These are phyloP conservation scores for Nannochloropsis granulata DNA, from an alignment of 108 stramenopile species.

Conservation along the genomic window DNA sequence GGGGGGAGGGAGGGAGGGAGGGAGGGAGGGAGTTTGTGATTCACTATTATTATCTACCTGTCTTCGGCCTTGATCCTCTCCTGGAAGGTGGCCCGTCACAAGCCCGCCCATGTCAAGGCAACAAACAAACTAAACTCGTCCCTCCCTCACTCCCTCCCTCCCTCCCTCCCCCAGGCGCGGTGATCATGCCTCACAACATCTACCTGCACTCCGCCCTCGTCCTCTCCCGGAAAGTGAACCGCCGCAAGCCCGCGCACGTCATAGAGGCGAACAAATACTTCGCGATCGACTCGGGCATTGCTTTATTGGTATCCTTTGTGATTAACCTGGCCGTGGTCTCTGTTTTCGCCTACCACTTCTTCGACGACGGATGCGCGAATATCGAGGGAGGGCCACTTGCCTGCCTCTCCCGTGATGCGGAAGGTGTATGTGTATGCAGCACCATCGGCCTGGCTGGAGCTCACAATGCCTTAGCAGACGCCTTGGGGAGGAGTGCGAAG, in stretches of 20 bases:
- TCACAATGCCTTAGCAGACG: conserved; percentile 12
- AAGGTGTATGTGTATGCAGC: conserved; percentile 28
- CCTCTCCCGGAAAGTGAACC: conserved; percentile 42
- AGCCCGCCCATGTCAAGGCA: too few species aligned
- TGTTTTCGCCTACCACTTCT: conserved; percentile 61
- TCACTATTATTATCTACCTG: background rate
- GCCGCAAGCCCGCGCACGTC: conserved; percentile 27
- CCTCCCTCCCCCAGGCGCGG: conserved; percentile 28
- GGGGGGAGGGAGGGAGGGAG: background rate
- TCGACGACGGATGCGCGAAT: conserved; percentile 21
- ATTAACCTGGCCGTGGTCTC: conserved; percentile 62
- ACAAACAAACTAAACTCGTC: background rate
- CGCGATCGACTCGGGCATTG: conserved; percentile 55
- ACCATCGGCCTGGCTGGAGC: conserved; percentile 36
- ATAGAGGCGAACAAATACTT: conserved; percentile 53
- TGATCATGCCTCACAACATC: conserved; percentile 73
- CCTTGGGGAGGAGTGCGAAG: conserved; percentile 45
- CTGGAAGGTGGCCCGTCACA: background rate
- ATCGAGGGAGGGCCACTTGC: conserved; percentile 8
- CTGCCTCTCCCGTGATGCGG: conserved; percentile 17
- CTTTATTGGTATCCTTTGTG: conserved; percentile 55
- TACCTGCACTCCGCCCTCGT: conserved; percentile 64
- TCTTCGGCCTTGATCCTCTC: background rate
- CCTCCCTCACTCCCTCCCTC: background rate
- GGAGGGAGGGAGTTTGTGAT: background rate